Evolutionary conservation across 2,329 filamentous ascomycete species (phyloP), one percentile per base, ranked within the genome.

Genomic region (Xylariaceae sp.): DNA sequence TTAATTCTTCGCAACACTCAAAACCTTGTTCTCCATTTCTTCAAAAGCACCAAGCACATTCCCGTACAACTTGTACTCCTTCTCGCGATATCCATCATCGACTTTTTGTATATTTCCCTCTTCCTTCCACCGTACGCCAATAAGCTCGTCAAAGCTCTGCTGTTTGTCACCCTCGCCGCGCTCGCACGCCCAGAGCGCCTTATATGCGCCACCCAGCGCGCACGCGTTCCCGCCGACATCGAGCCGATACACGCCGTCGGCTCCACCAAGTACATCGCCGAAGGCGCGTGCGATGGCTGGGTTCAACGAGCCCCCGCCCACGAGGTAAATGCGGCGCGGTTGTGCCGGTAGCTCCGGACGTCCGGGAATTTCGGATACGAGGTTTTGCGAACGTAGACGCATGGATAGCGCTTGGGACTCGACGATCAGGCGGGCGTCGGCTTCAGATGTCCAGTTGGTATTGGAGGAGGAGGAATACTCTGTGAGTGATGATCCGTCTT

Each of bases 151-250:
- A 76, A 98, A 98, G 3, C 83, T 91, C 82, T 96, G 21, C 9
- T 43, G 14, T 8, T 23, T 24, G 1, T 33, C 39, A 1, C 36
- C 57, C 0, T 66, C 73, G 21, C 75, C 74, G 44, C 90, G 79
- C 79, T 95, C 92, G 53, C 92, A 80, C 1, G 90, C 92, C 95
- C 95, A 99, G 0, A 96, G 87, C 12, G 95, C 94, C 78, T 98
- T 98, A 77, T 98, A 97, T 23, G 94, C 94, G 6, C 92, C 92
- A 12, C 95, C 95, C 12, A 98, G 77, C 9, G 94, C 95, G 76
- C 95, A 99, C 2, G 95, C 94, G 76, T 96, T 97, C 23, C 93
- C 92, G 23, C 95, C 94, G 4, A 98, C 92, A 71, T 98, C 93
- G 12, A 99, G 85, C 75, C 89, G 90, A 77, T 92, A 99, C 23